Evolutionary conservation across 106 monocot genomes (phyloP).

Genomic region (Xerophyta viscosa): DNA sequence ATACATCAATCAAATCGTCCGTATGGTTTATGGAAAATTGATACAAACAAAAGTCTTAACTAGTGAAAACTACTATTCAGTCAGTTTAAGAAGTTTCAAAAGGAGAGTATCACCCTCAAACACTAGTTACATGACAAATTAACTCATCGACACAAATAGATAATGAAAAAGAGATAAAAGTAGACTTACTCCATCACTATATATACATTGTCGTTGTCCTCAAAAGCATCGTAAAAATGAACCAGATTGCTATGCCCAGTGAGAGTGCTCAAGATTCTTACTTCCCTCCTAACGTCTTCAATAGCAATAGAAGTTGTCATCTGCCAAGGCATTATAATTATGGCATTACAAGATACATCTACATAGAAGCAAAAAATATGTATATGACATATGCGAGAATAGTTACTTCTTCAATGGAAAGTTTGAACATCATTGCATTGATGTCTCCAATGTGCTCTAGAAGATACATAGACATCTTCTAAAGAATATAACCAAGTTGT

Average conservation of each 20-base stretch:
- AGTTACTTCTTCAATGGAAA: too few relatives aligned
- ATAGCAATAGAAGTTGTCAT: conserved; percentile 42
- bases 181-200: conserved; percentile 50
- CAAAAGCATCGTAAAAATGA: conserved; percentile 34
- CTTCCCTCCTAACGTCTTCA: conserved; percentile 46
- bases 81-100: neutral
- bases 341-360: neutral
- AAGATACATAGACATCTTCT: too few relatives aligned
- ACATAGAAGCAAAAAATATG: neutral
- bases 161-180: neutral
- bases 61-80: neutral
- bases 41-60: too few relatives aligned
- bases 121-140: neutral
- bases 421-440: too few relatives aligned
- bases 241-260: conserved; percentile 36
- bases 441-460: too few relatives aligned
- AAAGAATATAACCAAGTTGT: too few relatives aligned
- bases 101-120: too few relatives aligned
- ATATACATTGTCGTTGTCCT: conserved; percentile 40
- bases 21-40: too few relatives aligned
- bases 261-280: conserved; percentile 29
- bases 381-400: too few relatives aligned
- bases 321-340: conserved; percentile 13
- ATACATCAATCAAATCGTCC: too few relatives aligned
- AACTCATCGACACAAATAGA: neutral